Base-by-base conservation (phyloP, 352 stramenopile genomes). In the Blastocystis sp. region DNA sequence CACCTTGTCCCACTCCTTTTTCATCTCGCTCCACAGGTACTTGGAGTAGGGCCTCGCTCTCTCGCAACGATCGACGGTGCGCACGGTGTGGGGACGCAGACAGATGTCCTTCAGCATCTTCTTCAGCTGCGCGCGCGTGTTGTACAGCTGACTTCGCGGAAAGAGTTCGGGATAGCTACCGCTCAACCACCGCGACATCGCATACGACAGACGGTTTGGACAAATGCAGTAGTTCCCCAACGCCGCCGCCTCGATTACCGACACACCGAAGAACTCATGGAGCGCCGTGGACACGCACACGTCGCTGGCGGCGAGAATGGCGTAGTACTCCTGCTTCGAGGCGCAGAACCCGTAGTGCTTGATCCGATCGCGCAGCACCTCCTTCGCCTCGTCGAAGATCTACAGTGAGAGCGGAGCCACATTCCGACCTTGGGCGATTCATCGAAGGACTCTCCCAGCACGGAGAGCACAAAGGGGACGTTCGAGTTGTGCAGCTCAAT, bases 191-290 rank as follows among this genome's bases (percentile, higher is more conserved):
- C 45, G 0, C 29, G 9, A 2, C 10, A 37, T 70, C 33, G 45
- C 39, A 69, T 93, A 94, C 59, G 93, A 92, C 26, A 94, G 79
- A 12, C 91, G 91, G 50, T 94, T 93, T 0, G 92, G 92, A 26
- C 93, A 92, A 12, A 94, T 90, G 12, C 91, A 92, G 26, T 92
- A 93, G 69, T 91, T 93, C 21, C 91, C 92, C 24, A 91, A 92
- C 0, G 92, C 85, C 16, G 92, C 91, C 9, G 92, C 92, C 41
- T 94, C 92, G 0, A 94, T 78, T 39, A 94, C 91, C 0, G 91
- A 90, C 2, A 94, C 91, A 10, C 92, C 92, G 59, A 92, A 94
- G 70, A 94, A 94, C 78, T 94, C 92, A 65, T 94, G 92, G 60
- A 91, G 81, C 61, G 91, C 93, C 3, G 92, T 94, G 1, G 92